phyloP scores from a whole-genome alignment of 352 stramenopile genomes.

The Phytophthora cryptogea region DNA sequence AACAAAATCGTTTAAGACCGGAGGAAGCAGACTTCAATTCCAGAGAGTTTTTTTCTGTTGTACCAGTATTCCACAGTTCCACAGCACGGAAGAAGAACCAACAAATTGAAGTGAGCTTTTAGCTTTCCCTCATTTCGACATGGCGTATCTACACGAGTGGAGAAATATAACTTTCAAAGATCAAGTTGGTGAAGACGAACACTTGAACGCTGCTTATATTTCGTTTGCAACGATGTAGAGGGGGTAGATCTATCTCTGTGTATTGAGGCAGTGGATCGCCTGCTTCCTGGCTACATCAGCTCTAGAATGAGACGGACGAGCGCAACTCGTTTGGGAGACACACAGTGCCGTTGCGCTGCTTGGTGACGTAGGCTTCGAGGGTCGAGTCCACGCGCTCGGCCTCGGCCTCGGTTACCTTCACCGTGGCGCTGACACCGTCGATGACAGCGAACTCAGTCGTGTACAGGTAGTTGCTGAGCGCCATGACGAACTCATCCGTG shows the following conservation, averaged over 20 bases:
- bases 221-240: too few species aligned
- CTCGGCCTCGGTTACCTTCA: conserved; percentile 53
- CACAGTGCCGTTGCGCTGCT: conserved; percentile 14
- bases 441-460: conserved; percentile 51
- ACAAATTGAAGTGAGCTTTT: too few species aligned
- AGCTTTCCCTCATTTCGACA: too few species aligned
- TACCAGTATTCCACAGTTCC: too few species aligned
- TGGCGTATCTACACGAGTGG: too few species aligned
- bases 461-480: conserved; percentile 65
- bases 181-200: too few species aligned
- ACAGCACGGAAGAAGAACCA: too few species aligned
- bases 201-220: too few species aligned
- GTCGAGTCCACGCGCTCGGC: conserved; percentile 51
- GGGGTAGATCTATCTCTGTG: conserved; percentile 11
- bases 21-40: too few species aligned
- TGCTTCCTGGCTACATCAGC: conserved; percentile 6
- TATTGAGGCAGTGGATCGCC: conserved; percentile 17
- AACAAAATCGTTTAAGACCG: too few species aligned
- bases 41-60: too few species aligned
- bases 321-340: conserved; percentile 33
- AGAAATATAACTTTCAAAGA: too few species aligned
- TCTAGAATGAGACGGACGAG: conserved; percentile 33
- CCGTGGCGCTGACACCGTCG: conserved; percentile 34
- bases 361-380: conserved; percentile 48
- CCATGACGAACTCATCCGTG: conserved; percentile 62